Evolutionary conservation across 805 yeast genomes (phyloP).

Genomic region (Wickerhamiella brachini): DNA sequence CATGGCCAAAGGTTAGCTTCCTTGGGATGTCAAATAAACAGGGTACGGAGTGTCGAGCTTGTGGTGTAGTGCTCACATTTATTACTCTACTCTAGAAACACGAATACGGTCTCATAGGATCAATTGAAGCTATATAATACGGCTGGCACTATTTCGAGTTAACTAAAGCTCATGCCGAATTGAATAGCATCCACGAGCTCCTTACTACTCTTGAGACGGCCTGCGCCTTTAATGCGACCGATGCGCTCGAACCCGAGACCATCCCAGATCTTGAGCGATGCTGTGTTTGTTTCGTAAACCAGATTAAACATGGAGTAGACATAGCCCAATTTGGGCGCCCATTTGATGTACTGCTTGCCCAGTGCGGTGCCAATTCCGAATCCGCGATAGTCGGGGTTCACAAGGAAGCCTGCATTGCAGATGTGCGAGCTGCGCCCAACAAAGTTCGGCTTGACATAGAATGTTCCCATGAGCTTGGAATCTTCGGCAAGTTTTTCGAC

Average conservation of each 20-base stretch:
- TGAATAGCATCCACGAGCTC: conserved; percentile 63
- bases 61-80: too few relatives aligned
- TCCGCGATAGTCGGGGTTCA: conserved; percentile 46
- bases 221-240: conserved; percentile 66
- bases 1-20: not conserved
- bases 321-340: conserved; percentile 73
- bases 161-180: conserved; percentile 37
- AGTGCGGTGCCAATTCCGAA: conserved; percentile 53
- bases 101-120: too few relatives aligned
- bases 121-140: too few relatives aligned
- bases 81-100: too few relatives aligned
- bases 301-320: conserved; percentile 74
- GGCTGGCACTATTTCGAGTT: too few relatives aligned
- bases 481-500: conserved; percentile 15
- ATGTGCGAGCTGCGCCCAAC: conserved; percentile 72
- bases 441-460: conserved; percentile 78
- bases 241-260: conserved; percentile 64
- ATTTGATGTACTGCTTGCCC: conserved; percentile 49
- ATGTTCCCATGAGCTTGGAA: conserved; percentile 49
- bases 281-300: conserved; percentile 69
- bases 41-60: not conserved
- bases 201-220: conserved; percentile 47
- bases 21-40: not conserved
- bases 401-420: conserved; percentile 81
- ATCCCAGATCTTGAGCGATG: conserved; percentile 74